Conservation (phyloP, 371 early-diverging fungal genomes). For the Chytridium lagenaria region DNA sequence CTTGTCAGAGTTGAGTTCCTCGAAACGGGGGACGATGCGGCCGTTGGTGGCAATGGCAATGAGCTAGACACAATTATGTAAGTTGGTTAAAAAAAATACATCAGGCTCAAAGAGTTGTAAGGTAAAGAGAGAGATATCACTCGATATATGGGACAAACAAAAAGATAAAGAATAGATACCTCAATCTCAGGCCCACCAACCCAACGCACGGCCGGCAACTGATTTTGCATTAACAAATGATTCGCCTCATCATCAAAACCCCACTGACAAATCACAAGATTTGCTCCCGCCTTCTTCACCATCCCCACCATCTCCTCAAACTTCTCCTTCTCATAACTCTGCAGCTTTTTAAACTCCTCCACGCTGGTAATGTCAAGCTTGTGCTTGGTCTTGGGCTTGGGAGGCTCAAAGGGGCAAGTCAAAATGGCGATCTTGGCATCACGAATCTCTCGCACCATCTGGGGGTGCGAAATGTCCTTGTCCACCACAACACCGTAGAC, state of each 20-base stretch:
- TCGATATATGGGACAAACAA: no score
- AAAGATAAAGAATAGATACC: conserved; percentile 51
- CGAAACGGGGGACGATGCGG: conserved; percentile 99
- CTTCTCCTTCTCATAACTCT: conserved; percentile 94
- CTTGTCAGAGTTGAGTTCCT: conserved; percentile 91
- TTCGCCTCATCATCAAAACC: conserved; percentile 99
- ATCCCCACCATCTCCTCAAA: conserved; percentile 97
- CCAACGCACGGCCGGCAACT: conserved; percentile 99
- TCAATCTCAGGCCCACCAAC: conserved; percentile 99
- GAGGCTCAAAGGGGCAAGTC: conserved; percentile 99
- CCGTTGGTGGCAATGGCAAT: conserved; percentile 99
- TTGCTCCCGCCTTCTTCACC: conserved; percentile 97
- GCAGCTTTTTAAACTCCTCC: conserved; percentile 97
- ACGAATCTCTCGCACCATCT: conserved; percentile 97
- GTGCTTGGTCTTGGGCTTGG: conserved; percentile 99
- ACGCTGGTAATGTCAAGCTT: conserved; percentile 97
- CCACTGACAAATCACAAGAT: conserved; percentile 99
- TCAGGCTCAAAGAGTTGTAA: no score
- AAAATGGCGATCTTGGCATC: conserved; percentile 98
- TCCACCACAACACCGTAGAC: conserved; percentile 98
- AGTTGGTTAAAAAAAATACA: not conserved
- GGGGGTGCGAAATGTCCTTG: conserved; percentile 99
- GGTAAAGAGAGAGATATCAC: no score
- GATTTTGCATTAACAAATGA: conserved; percentile 96
- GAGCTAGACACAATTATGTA: conserved; percentile 56